These are phyloP conservation scores for Heliamphora pulchella DNA, from an alignment of 179 eudicot species.

Conservation along the genomic window DNA sequence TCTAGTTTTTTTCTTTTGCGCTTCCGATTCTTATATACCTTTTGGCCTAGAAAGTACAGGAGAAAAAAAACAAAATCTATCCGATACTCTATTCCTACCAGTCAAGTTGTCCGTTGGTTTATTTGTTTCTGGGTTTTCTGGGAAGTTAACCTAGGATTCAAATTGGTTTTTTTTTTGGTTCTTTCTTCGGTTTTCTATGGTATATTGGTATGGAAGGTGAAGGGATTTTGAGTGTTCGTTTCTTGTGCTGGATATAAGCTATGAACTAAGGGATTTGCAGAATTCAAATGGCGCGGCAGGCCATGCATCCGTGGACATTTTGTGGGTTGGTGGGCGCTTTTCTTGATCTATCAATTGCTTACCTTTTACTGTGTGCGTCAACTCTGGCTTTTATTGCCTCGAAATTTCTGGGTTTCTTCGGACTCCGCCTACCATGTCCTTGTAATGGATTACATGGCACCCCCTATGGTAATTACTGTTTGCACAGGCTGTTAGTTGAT, in stretches of 20 bases:
- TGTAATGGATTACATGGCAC: slow-evolving; percentile 50
- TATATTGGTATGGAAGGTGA: too few relatives aligned
- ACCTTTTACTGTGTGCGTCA: slow-evolving; percentile 64
- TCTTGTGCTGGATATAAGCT: background rate
- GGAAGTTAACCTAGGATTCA: background rate
- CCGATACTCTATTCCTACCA: background rate
- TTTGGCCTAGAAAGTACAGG: slow-evolving; percentile 1
- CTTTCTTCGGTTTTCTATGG: slow-evolving; percentile 1
- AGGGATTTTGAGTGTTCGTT: background rate
- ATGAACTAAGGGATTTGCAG: slow-evolving; percentile 2
- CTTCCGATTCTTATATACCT: background rate
- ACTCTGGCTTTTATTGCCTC: slow-evolving; percentile 41
- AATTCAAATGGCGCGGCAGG: slow-evolving; percentile 40
- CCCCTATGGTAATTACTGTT: slow-evolving; percentile 34
- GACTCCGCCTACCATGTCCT: slow-evolving; percentile 60
- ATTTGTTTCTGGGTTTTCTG: background rate
- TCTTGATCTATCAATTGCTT: slow-evolving; percentile 71
- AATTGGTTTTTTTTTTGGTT: background rate
- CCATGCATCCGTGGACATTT: slow-evolving; percentile 55
- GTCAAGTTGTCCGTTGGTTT: background rate
- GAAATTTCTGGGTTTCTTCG: slow-evolving; percentile 55
- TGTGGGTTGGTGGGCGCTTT: slow-evolving; percentile 66
- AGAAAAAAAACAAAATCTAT: background rate
- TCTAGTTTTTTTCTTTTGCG: background rate
- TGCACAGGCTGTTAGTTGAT: slow-evolving; percentile 45